phyloP scores from a whole-genome alignment of 805 yeast genomes.

The Wickerhamomyces kurtzmanii region DNA sequence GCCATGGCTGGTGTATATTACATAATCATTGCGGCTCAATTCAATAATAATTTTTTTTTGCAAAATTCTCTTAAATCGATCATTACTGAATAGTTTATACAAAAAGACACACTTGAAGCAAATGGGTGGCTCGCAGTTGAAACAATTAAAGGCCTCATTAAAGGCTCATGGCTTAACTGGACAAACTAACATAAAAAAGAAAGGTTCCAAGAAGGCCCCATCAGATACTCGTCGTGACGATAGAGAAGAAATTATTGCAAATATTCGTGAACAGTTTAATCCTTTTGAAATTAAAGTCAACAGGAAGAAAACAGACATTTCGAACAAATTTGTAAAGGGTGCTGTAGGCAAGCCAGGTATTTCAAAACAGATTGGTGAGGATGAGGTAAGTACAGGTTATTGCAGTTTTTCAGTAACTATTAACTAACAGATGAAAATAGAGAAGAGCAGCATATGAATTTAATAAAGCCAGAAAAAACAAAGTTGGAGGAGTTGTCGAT shows the following conservation, averaged over 20 bases:
- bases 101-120: not conserved
- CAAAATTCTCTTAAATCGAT: no score
- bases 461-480: conserved; percentile 52
- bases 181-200: conserved; percentile 59
- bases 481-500: conserved; percentile 72
- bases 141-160: conserved; percentile 68
- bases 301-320: conserved; percentile 50
- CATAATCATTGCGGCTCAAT: not conserved
- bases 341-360: conserved; percentile 63
- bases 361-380: conserved; percentile 61
- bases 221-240: conserved; percentile 66
- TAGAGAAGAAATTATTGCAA: conserved; percentile 39
- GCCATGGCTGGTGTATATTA: not conserved
- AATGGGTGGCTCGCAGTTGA: conserved; percentile 87
- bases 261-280: conserved; percentile 77
- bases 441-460: conserved; percentile 56
- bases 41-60: no score
- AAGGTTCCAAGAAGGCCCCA: conserved; percentile 38
- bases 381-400: no score
- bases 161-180: conserved; percentile 81
- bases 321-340: conserved; percentile 28
- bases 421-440: no score
- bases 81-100: no score
- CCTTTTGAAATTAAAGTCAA: conserved; percentile 78
- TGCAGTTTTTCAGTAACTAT: no score